Evolutionary conservation across 2,329 filamentous ascomycete genomes (phyloP).

Genomic region (Diaporthe caulivora): DNA sequence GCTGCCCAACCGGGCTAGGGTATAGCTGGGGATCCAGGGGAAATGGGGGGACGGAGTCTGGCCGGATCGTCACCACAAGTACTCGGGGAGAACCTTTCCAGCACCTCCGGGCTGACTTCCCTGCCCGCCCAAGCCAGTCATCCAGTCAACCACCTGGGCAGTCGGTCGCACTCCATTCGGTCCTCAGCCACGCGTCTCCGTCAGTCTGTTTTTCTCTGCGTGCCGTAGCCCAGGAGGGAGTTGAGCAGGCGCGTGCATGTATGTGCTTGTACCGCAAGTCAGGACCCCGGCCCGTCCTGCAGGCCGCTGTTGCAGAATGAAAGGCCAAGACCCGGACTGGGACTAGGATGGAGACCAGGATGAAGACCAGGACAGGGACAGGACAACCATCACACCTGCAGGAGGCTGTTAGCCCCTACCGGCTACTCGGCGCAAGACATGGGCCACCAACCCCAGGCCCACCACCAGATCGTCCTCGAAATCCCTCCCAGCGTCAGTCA

Average conservation of each 20-base stretch:
- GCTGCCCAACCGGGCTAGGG: conserved; percentile 12
- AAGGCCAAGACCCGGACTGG: conserved; percentile 15
- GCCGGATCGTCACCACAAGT: conserved; percentile 16
- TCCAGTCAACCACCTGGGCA: background rate
- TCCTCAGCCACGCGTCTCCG: background rate
- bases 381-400: conserved; percentile 19
- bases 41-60: conserved; percentile 18
- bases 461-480: conserved; percentile 22
- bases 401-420: conserved; percentile 27
- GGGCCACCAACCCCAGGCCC: conserved; percentile 21
- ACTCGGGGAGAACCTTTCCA: background rate
- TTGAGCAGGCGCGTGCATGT: background rate
- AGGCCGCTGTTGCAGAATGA: conserved; percentile 31
- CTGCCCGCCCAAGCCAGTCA: background rate
- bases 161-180: background rate
- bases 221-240: background rate
- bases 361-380: conserved; percentile 7
- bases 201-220: background rate
- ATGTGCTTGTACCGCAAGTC: background rate
- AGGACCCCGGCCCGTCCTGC: conserved; percentile 19
- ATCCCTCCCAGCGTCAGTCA: conserved; percentile 12
- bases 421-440: conserved; percentile 29
- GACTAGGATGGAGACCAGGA: background rate
- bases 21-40: conserved; percentile 19
- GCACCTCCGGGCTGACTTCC: background rate